A percentile compares a stretch with the other conserved stretches of the same genome.
Conservation (phyloP, 2,329 filamentous ascomycete species). For the Neofusicoccum kwambonambiense region DNA sequence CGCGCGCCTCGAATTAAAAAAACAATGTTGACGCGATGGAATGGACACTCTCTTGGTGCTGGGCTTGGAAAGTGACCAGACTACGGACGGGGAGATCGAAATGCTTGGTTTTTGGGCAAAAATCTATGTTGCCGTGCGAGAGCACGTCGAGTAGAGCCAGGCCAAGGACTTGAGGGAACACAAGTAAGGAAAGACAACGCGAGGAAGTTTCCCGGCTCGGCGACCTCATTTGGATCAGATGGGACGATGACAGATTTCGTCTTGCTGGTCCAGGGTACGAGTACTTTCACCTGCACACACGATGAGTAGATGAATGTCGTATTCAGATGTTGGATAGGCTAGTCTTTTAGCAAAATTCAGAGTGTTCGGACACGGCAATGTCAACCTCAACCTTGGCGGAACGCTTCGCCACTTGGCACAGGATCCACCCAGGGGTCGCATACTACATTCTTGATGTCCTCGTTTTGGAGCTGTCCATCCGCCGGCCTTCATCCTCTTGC, state of each 20-base stretch:
- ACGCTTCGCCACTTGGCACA: slow-evolving; percentile 1
- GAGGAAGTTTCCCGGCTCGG: not conserved
- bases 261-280: not conserved
- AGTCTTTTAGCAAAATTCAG: too few relatives aligned
- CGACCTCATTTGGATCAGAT: not conserved
- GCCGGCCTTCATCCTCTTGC: slow-evolving; percentile 75
- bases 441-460: slow-evolving; percentile 22
- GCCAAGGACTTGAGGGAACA: not conserved
- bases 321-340: too few relatives aligned
- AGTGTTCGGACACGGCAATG: too few relatives aligned
- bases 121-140: too few relatives aligned
- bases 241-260: not conserved
- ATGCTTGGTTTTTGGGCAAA: slow-evolving; percentile 16
- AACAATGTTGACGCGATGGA: slow-evolving; percentile 17
- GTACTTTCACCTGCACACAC: too few relatives aligned
- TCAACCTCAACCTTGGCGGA: not conserved
- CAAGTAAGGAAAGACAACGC: slow-evolving; percentile 2
- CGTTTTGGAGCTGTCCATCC: slow-evolving; percentile 61
- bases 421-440: not conserved
- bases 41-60: not conserved
- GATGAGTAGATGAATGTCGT: too few relatives aligned
- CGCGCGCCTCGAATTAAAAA: not conserved
- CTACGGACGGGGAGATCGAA: not conserved
- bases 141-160: not conserved
- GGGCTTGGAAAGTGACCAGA: not conserved